Conservation (phyloP, 202 grass and related monocot genomes). For the Setaria viridis region DNA sequence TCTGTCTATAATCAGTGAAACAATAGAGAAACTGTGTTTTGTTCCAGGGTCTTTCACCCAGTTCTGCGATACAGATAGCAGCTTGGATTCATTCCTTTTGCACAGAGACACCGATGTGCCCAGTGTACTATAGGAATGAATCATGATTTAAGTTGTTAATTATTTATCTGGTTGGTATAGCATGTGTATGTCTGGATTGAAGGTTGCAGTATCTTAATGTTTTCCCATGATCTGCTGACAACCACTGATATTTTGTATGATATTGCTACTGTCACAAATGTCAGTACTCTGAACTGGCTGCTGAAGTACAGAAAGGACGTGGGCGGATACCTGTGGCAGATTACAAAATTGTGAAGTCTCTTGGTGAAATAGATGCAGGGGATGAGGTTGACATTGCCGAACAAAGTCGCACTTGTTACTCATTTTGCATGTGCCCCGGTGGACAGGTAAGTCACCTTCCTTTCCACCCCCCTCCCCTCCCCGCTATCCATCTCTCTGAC, state of each 20-base stretch:
- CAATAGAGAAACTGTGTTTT: slow-evolving; percentile 2
- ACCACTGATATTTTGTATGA: slow-evolving; percentile 24
- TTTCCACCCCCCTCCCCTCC: no score
- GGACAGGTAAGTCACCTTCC: slow-evolving; percentile 64
- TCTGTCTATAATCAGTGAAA: slow-evolving; percentile 25
- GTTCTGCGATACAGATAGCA: slow-evolving; percentile 12
- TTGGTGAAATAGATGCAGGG: slow-evolving; percentile 50
- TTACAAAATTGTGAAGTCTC: slow-evolving; percentile 87
- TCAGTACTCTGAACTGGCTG: slow-evolving; percentile 88
- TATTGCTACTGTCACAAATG: slow-evolving; percentile 52
- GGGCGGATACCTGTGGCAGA: slow-evolving; percentile 99
- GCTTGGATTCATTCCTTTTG: slow-evolving; percentile 13
- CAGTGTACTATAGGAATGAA: slow-evolving; percentile 14
- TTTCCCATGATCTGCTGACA: slow-evolving; percentile 29
- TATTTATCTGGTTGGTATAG: slow-evolving; percentile 33
- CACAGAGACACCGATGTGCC: not conserved
- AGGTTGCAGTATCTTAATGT: not conserved
- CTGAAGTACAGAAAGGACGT: slow-evolving; percentile 83
- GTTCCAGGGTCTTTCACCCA: slow-evolving; percentile 10
- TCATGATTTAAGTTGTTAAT: slow-evolving; percentile 21
- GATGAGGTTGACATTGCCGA: slow-evolving; percentile 32
- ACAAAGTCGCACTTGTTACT: slow-evolving; percentile 81
- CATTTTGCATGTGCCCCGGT: slow-evolving; percentile 99
- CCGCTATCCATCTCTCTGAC: not conserved
- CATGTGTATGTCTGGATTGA: not conserved